Evolutionary conservation across 768 basidiomycete species (phyloP).

Genomic region (Tricholoma terreum): DNA sequence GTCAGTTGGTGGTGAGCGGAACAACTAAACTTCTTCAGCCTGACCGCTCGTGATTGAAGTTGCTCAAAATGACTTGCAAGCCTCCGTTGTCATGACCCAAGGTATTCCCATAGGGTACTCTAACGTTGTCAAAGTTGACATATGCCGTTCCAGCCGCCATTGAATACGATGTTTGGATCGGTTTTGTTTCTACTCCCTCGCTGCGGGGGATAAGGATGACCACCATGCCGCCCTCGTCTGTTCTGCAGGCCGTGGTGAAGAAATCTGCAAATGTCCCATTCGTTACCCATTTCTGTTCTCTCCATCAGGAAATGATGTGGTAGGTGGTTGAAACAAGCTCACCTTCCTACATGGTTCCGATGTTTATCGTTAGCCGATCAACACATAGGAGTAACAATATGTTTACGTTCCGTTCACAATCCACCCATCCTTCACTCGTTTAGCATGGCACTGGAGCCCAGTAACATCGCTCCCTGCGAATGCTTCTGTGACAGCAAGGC

Average conservation of each 20-base stretch:
- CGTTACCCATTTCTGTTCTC: constrained; percentile 68
- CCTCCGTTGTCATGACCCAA: constrained; percentile 64
- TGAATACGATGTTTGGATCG: constrained; percentile 55
- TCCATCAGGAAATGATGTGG: not conserved
- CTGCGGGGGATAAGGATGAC: constrained; percentile 33
- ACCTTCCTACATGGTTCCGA: constrained; percentile 37
- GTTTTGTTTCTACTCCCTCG: constrained; percentile 64
- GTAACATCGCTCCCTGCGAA: constrained; percentile 77
- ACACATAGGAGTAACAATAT: not conserved
- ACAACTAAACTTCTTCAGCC: constrained; percentile 36
- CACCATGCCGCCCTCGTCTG: constrained; percentile 39
- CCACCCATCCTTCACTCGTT: constrained; percentile 69
- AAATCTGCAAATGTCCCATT: constrained; percentile 73
- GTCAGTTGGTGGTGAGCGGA: not conserved
- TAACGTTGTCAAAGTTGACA: constrained; percentile 56
- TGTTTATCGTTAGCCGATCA: not conserved
- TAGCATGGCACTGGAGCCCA: constrained; percentile 69
- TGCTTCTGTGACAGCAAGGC: constrained; percentile 82
- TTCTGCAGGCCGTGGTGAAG: constrained; percentile 61
- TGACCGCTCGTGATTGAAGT: constrained; percentile 94
- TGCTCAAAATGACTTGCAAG: constrained; percentile 37
- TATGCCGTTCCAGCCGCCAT: constrained; percentile 60
- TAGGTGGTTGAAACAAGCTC: constrained; percentile 33
- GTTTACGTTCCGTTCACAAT: constrained; percentile 78
- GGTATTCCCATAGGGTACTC: constrained; percentile 66